These are phyloP conservation scores for Kwoniella heveanensis DNA, from an alignment of 768 basidiomycete genomes.

Conservation along the genomic window DNA sequence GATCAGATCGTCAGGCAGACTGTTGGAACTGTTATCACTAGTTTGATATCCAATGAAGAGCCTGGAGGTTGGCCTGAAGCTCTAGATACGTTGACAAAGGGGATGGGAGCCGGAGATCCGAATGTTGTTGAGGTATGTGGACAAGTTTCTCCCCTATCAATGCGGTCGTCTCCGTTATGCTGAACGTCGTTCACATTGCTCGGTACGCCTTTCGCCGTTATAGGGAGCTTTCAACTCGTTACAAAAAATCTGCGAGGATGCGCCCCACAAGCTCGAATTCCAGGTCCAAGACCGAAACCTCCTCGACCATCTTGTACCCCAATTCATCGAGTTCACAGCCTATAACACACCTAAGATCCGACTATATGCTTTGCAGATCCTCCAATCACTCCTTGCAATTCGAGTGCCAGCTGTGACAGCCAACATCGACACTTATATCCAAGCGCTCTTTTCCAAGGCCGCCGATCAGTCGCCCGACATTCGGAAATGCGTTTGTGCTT, in stretches of 20 bases:
- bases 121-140: slow-evolving; percentile 80
- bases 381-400: slow-evolving; percentile 89
- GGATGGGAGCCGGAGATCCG: slow-evolving; percentile 73
- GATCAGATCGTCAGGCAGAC: slow-evolving; percentile 90
- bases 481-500: slow-evolving; percentile 92
- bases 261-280: slow-evolving; percentile 90
- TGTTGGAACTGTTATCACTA: slow-evolving; percentile 87
- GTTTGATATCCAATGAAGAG: slow-evolving; percentile 82
- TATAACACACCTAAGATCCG: slow-evolving; percentile 87
- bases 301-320: slow-evolving; percentile 93
- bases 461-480: slow-evolving; percentile 92
- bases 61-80: slow-evolving; percentile 96
- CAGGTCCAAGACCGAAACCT: slow-evolving; percentile 90
- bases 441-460: slow-evolving; percentile 89
- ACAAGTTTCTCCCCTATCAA: no score
- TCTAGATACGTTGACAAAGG: slow-evolving; percentile 76
- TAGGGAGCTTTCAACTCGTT: slow-evolving; percentile 91
- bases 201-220: slow-evolving; percentile 33
- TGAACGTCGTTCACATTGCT: slow-evolving; percentile 1
- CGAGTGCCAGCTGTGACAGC: slow-evolving; percentile 81
- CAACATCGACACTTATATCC: slow-evolving; percentile 91
- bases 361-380: slow-evolving; percentile 86
- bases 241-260: slow-evolving; percentile 95
- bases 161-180: background rate
- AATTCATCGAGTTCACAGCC: slow-evolving; percentile 84